phyloP scores from a whole-genome alignment of 1,139 yeast species.

The Spencermartinsiella ligniputridi region DNA sequence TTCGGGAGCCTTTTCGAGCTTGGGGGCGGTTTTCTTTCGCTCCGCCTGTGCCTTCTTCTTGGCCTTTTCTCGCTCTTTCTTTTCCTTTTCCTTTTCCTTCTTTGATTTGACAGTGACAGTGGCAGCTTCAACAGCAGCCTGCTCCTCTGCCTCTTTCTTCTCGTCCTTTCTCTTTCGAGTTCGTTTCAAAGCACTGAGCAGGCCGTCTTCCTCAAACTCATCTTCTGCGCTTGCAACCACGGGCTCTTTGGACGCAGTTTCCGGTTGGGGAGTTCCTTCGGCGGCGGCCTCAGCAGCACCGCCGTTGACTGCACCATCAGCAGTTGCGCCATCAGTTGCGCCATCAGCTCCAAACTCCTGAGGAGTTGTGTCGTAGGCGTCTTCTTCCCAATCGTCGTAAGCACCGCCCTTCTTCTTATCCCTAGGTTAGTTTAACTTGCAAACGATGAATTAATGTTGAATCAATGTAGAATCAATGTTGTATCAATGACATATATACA shows the following conservation, averaged over 20 bases:
- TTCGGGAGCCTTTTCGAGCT: constrained; percentile 40
- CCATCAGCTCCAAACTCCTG: constrained; percentile 48
- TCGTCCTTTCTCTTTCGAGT: constrained; percentile 72
- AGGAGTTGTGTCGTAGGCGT: constrained; percentile 44
- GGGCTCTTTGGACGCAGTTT: constrained; percentile 37
- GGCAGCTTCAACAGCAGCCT: constrained; percentile 34
- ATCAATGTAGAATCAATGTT: background rate
- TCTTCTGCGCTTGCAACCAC: constrained; percentile 40
- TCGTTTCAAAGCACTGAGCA: constrained; percentile 75
- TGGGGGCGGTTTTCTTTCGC: constrained; percentile 76
- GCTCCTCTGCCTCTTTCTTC: constrained; percentile 42
- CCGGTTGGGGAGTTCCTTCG: constrained; percentile 18
- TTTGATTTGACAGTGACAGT: constrained; percentile 65
- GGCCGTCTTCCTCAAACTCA: constrained; percentile 51
- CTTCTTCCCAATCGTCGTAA: constrained; percentile 84
- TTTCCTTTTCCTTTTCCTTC: constrained; percentile 95
- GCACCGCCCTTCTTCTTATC: constrained; percentile 51
- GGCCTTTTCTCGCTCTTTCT: constrained; percentile 95
- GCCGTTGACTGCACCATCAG: constrained; percentile 17
- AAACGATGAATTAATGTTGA: background rate
- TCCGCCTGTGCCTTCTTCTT: constrained; percentile 89
- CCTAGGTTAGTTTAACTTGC: constrained; percentile 9
- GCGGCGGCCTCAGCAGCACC: no score
- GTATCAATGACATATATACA: constrained; percentile 3
- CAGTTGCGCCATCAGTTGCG: constrained; percentile 17